Evolutionary conservation across 805 yeast species (phyloP).

Genomic region (Candida khao-thaluensis): DNA sequence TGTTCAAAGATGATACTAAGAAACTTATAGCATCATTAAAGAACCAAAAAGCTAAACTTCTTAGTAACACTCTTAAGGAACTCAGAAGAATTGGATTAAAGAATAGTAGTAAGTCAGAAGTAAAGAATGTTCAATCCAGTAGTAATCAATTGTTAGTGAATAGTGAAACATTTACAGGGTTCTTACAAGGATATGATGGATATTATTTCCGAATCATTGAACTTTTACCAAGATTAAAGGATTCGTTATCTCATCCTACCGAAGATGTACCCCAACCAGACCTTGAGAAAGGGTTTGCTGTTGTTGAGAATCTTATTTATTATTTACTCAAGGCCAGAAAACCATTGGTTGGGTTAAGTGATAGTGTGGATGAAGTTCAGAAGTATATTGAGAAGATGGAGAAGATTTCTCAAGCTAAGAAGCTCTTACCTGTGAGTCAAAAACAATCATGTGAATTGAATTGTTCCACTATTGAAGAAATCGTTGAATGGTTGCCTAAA

Average conservation of each 20-base stretch:
- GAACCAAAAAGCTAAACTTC: slow-evolving; percentile 73
- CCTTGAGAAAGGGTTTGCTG: slow-evolving; percentile 73
- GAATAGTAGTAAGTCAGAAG: slow-evolving; percentile 61
- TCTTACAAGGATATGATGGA: slow-evolving; percentile 42
- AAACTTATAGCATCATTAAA: slow-evolving; percentile 64
- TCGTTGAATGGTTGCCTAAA: slow-evolving; percentile 33
- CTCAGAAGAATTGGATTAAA: slow-evolving; percentile 75
- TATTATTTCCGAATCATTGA: slow-evolving; percentile 74
- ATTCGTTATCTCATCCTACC: slow-evolving; percentile 56
- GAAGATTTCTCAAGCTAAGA: slow-evolving; percentile 8
- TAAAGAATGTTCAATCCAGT: slow-evolving; percentile 59
- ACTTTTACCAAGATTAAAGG: slow-evolving; percentile 73
- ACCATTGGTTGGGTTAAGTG: slow-evolving; percentile 40
- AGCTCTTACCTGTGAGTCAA: slow-evolving; percentile 16
- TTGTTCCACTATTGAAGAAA: slow-evolving; percentile 16
- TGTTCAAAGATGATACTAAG: slow-evolving; percentile 69
- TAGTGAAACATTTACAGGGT: slow-evolving; percentile 43
- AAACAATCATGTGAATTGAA: slow-evolving; percentile 20
- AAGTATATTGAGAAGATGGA: slow-evolving; percentile 13
- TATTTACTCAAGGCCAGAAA: slow-evolving; percentile 54
- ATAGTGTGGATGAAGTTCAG: slow-evolving; percentile 15
- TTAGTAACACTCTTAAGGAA: slow-evolving; percentile 76
- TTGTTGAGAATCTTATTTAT: slow-evolving; percentile 67
- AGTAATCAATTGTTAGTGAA: slow-evolving; percentile 62
- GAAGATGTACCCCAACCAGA: slow-evolving; percentile 77